Conservation (phyloP, 2,329 filamentous ascomycete species). For the Tolypocladium guangdongense region DNA sequence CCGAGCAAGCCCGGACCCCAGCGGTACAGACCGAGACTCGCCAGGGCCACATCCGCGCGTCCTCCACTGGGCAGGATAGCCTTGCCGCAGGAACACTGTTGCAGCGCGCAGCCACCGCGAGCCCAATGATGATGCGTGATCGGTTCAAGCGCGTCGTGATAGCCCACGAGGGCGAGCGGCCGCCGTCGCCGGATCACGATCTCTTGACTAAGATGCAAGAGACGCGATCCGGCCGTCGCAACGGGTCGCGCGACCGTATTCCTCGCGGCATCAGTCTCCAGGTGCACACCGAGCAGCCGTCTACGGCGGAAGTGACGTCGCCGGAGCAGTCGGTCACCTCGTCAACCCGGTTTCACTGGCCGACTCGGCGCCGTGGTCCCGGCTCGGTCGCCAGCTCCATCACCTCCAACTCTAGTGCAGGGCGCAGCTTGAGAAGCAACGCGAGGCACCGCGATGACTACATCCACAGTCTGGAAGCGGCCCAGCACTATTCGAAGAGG, state of each 20-base stretch:
- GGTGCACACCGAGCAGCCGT: conserved; percentile 44
- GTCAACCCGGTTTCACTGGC: conserved; percentile 44
- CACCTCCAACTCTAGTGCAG: conserved; percentile 43
- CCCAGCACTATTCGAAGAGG: conserved; percentile 49
- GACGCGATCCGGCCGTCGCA: conserved; percentile 46
- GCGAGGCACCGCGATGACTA: conserved; percentile 67
- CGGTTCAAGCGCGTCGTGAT: conserved; percentile 24
- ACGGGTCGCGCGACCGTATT: conserved; percentile 68
- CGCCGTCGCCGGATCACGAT: conserved; percentile 53
- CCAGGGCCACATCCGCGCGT: conserved; percentile 22
- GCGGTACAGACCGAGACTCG: conserved; percentile 15
- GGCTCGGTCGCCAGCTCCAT: conserved; percentile 47
- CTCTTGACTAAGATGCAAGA: conserved; percentile 50
- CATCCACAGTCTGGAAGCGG: conserved; percentile 75
- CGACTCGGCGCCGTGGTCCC: conserved; percentile 39
- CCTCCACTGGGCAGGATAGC: conserved; percentile 31
- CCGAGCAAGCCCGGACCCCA: conserved; percentile 11
- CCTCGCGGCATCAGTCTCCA: conserved; percentile 58
- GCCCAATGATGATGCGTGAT: conserved; percentile 52
- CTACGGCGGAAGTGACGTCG: conserved; percentile 42
- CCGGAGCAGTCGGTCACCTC: conserved; percentile 44
- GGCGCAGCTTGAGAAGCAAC: conserved; percentile 37
- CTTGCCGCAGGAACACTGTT: conserved; percentile 35
- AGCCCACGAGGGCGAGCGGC: conserved; percentile 25
- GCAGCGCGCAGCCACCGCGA: conserved; percentile 56